These are phyloP conservation scores for Fusarium sp. DNA, from an alignment of 2,329 filamentous ascomycete genomes.

Conservation along the genomic window DNA sequence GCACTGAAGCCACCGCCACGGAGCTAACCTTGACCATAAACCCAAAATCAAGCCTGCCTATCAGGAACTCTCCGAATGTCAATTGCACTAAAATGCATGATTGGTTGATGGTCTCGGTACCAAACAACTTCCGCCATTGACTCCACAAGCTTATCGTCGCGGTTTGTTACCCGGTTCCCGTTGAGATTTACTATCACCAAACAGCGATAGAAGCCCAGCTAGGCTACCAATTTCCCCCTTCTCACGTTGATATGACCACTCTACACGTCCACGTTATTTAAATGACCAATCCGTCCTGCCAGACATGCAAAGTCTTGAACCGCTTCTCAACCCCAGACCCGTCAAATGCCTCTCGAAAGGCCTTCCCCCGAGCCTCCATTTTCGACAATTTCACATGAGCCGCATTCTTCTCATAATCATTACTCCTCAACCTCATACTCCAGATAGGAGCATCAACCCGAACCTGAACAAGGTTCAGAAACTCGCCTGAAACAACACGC, in stretches of 20 bases:
- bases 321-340: not conserved
- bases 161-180: accelerated
- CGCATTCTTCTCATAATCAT: too few relatives aligned
- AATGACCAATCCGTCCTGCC: too few relatives aligned
- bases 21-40: not conserved
- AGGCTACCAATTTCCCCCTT: too few relatives aligned
- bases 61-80: not conserved
- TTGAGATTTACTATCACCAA: not conserved
- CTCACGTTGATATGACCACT: not conserved
- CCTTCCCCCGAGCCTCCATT: accelerated
- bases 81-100: accelerated
- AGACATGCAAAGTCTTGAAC: too few relatives aligned
- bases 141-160: not conserved
- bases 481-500: not conserved
- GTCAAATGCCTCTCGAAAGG: not conserved
- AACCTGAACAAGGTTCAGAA: not conserved
- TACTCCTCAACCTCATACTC: too few relatives aligned
- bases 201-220: not conserved
- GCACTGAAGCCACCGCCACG: not conserved
- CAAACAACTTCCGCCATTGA: accelerated
- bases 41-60: not conserved
- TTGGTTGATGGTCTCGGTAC: not conserved
- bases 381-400: not conserved
- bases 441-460: not conserved
- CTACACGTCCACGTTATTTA: too few relatives aligned